Evolutionary conservation across 805 yeast species (phyloP), one percentile per base, ranked within the genome.

Genomic region (Nakazawaea anatomiae): DNA sequence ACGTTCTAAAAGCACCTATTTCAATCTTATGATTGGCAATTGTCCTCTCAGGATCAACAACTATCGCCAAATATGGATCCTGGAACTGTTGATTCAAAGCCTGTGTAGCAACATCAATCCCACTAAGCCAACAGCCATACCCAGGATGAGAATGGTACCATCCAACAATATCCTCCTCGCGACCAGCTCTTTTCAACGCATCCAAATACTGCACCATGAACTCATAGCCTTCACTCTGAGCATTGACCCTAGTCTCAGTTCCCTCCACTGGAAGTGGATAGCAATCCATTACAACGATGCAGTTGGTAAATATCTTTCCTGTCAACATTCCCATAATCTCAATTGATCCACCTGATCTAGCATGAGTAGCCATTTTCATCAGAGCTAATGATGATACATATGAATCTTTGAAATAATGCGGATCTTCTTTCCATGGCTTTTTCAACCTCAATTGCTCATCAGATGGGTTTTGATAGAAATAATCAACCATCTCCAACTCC

Each of bases 81-180:
- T 90, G 97, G 62, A 83, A 89, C 52, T 79, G 81, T 67, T 90
- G 97, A 60, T 91, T 89, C 62, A 89, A 75, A 27, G 73, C 67
- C 63, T 92, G 98, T 0, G 98, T 92, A 43, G 87, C 83, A 35
- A 94, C 96, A 67, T 92, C 98, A 39, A 92, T 89, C 4, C 94
- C 95, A 50, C 94, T 84, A 42, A 92, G 68, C 97, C 97, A 92
- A 65, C 97, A 91, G 14, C 97, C 97, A 65, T 90, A 92, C 0
- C 97, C 96, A 0, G 99, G 99, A 66, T 92, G 99, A 5, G 92
- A 89, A 66, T 75, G 98, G 67, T 94, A 92, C 99, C 99, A 92
- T 8, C 99, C 99, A 12, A 94, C 88, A 27, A 92, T 86, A 57
- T 87, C 78, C 55, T 87, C 85, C n/a, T 63, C 54, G n/a, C 78